Evolutionary conservation across 805 yeast genomes (phyloP), one percentile per base, ranked within the genome.

Genomic region (Candida tallmaniae): DNA sequence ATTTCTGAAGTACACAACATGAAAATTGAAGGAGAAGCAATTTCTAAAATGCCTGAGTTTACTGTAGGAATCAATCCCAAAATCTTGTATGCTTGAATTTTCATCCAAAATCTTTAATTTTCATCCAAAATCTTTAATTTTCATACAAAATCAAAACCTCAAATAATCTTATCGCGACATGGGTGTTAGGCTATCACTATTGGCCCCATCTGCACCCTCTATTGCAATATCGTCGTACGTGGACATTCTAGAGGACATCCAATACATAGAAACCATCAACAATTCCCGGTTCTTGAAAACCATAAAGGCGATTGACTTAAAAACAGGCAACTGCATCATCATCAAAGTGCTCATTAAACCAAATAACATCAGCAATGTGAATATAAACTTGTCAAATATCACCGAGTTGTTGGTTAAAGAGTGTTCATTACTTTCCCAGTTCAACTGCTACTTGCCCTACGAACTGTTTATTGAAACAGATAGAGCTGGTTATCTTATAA

Each of bases 171-270:
- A n/a, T n/a, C n/a, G n/a, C n/a, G n/a, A n/a, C 13, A 88, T 89
- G 97, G 97, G 96, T 11, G 86, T 85, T 10, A 84, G 83, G 52
- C 63, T 90, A 40, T 89, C 97, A 2, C 66, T 85, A 22, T 62
- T 87, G 54, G 85, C 96, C 7, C 96, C 96, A 9, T 79, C 95
- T 3, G 87, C 95, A 1, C 88, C 95, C 3, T 85, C 96, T 1
- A 85, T 90, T 48, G 96, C 95, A 5, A 71, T 88, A 2, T 87
- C 90, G 15, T 89, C 97, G 1, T 90, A 89, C 47, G 75, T 90
- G 19, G 88, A 88, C 49, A 86, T 84, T 27, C 66, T 90, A 8
- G 78, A 78, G 16, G 78, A 79, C 40, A 69, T 83, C 25, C 90
- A 85, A 47, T 90, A 86, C 52, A 69, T 81, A 2, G 76, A 80